Percentiles rank a stretch among this genome's conserved stretches.
These are phyloP conservation scores for Xylaria sp. DNA, from an alignment of 2,329 filamentous ascomycete genomes.

Conservation along the genomic window DNA sequence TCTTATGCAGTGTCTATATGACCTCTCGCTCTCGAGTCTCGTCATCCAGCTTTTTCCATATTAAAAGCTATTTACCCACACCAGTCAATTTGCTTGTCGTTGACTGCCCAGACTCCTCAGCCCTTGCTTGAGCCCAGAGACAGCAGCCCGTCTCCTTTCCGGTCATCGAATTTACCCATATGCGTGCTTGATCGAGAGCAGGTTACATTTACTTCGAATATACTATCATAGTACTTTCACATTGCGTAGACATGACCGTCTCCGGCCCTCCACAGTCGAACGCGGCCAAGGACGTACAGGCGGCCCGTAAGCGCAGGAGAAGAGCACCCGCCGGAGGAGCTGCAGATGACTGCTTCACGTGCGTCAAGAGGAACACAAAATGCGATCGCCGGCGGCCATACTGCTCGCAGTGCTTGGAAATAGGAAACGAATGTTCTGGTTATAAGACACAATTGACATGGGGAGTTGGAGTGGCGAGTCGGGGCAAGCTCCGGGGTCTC, in stretches of 20 bases:
- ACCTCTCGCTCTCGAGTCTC: constrained; percentile 46
- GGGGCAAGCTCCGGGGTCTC: constrained; percentile 91
- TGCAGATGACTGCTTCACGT: constrained; percentile 94
- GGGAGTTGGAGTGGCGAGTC: constrained; percentile 94
- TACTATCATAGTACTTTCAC: constrained; percentile 36
- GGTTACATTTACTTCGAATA: constrained; percentile 42
- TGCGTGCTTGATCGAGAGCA: constrained; percentile 42
- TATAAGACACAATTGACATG: constrained; percentile 98
- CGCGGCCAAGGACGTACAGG: constrained; percentile 62
- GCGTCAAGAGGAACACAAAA: constrained; percentile 81
- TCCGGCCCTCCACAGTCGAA: constrained; percentile 57
- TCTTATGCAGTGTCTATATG: constrained; percentile 50
- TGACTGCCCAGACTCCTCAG: constrained; percentile 46
- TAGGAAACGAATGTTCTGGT: constrained; percentile 91
- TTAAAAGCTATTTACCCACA: constrained; percentile 56
- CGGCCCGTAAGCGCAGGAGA: constrained; percentile 79
- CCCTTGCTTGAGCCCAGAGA: constrained; percentile 44
- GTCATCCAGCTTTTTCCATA: constrained; percentile 53
- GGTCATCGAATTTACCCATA: constrained; percentile 42
- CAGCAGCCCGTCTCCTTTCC: constrained; percentile 30
- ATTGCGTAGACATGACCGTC: constrained; percentile 58
- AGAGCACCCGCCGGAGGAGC: constrained; percentile 89
- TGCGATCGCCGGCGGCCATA: constrained; percentile 94
- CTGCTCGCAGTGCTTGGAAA: constrained; percentile 92
- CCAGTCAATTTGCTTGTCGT: constrained; percentile 52